Conservation (phyloP, 345 rosid species). For the Geranium rotundifolium region DNA sequence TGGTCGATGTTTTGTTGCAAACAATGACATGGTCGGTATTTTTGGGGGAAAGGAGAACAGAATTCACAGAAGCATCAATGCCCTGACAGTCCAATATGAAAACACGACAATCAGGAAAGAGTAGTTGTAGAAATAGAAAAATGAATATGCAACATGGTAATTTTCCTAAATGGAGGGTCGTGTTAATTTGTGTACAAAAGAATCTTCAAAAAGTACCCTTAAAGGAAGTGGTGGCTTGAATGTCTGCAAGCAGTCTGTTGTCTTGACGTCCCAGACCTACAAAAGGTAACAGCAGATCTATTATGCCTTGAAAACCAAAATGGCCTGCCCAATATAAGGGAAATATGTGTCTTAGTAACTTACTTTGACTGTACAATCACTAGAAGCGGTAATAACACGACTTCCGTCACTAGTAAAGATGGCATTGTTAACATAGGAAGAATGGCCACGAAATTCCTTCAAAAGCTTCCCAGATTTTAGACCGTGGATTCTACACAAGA, state of each 20-base stretch:
- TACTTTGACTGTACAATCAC: conserved; percentile 86
- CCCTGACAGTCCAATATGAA: conserved; percentile 42
- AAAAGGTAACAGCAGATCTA: conserved; percentile 1
- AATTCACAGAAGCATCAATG: conserved; percentile 96
- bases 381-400: conserved; percentile 83
- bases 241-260: conserved; percentile 89
- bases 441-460: conserved; percentile 91
- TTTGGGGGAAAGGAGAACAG: conserved; percentile 84
- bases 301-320: conserved; percentile 3
- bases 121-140: conserved; percentile 1
- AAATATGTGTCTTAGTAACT: not conserved
- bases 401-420: conserved; percentile 84
- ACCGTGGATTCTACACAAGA: conserved; percentile 73
- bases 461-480: conserved; percentile 90
- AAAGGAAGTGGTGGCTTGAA: conserved; percentile 91
- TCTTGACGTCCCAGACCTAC: conserved; percentile 94
- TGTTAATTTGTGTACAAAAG: not conserved
- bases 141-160: conserved; percentile 3
- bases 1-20: conserved; percentile 83
- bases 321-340: not conserved
- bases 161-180: not conserved
- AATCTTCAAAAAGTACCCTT: conserved; percentile 40
- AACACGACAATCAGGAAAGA: conserved; percentile 9
- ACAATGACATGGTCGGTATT: conserved; percentile 81
- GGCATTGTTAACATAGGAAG: conserved; percentile 85